phyloP scores from a whole-genome alignment of 169 alveolate species.

The Cyclospora cayetanensis region DNA sequence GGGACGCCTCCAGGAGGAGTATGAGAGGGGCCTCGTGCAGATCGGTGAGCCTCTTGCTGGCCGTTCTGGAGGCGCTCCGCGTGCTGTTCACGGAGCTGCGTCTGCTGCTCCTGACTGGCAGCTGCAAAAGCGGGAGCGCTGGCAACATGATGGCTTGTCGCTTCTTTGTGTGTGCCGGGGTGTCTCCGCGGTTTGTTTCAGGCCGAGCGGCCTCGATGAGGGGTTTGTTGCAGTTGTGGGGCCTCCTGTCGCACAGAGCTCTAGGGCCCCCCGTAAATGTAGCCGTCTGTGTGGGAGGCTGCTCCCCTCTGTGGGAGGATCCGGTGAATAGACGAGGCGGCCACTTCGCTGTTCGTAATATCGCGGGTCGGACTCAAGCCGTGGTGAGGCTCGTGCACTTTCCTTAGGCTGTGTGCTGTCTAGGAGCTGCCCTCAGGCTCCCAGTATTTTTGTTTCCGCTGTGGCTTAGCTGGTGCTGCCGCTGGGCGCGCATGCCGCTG shows the following conservation, averaged over 20 bases:
- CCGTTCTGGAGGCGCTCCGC: neutral
- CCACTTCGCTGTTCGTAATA: slow-evolving; percentile 20
- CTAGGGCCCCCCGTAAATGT: slow-evolving; percentile 53
- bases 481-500: neutral
- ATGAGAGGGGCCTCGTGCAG: slow-evolving; percentile 63
- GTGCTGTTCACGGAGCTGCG: neutral
- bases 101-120: neutral
- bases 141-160: neutral
- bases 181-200: neutral
- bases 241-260: neutral
- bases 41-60: neutral
- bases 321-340: slow-evolving; percentile 42
- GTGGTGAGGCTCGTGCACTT: slow-evolving; percentile 10
- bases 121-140: neutral
- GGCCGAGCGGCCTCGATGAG: slow-evolving; percentile 29
- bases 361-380: slow-evolving; percentile 24
- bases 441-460: neutral
- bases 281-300: slow-evolving; percentile 37
- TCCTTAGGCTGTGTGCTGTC: neutral
- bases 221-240: slow-evolving; percentile 1
- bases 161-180: neutral
- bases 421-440: too few relatives aligned
- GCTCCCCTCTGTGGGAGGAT: slow-evolving; percentile 60
- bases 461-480: neutral
- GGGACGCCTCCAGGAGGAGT: slow-evolving; percentile 60